phyloP scores from a whole-genome alignment of 805 yeast species.

The Starmerella davenportii region DNA sequence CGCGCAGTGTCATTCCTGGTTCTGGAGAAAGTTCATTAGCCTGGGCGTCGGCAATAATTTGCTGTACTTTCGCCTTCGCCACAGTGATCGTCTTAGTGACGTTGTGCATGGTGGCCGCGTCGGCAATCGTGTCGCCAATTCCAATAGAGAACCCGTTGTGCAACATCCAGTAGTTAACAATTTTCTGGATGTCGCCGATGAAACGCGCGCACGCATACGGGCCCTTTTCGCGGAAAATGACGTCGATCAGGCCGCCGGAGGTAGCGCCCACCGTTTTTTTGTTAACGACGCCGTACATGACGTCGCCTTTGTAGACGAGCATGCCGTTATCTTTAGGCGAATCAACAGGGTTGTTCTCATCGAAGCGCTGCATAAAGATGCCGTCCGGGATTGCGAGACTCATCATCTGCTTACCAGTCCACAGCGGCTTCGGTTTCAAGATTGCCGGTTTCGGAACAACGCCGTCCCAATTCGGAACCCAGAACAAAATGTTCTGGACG shows the following conservation, averaged over 20 bases:
- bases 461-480: constrained; percentile 99
- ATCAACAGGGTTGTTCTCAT: constrained; percentile 64
- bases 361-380: constrained; percentile 83
- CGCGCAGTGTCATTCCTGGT: constrained; percentile 99
- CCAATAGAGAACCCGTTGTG: constrained; percentile 98
- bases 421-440: constrained; percentile 80
- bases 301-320: constrained; percentile 88
- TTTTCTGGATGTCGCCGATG: constrained; percentile 84
- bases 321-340: constrained; percentile 91
- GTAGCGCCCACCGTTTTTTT: constrained; percentile 97
- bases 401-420: constrained; percentile 93
- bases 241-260: constrained; percentile 93
- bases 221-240: constrained; percentile 95
- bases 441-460: constrained; percentile 91
- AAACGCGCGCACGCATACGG: constrained; percentile 74
- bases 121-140: constrained; percentile 99
- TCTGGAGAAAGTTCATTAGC: constrained; percentile 75
- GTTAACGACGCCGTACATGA: constrained; percentile 94
- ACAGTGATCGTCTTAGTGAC: constrained; percentile 84
- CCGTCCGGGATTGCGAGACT: constrained; percentile 92
- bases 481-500: constrained; percentile 87
- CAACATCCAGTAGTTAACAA: constrained; percentile 87
- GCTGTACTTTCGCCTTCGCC: constrained; percentile 89
- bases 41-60: constrained; percentile 83
- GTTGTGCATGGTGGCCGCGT: constrained; percentile 83